Percentiles rank a stretch among this genome's conserved stretches.
These are phyloP conservation scores for Suhomyces kunorum DNA, from an alignment of 1,139 yeast species.

Conservation along the genomic window DNA sequence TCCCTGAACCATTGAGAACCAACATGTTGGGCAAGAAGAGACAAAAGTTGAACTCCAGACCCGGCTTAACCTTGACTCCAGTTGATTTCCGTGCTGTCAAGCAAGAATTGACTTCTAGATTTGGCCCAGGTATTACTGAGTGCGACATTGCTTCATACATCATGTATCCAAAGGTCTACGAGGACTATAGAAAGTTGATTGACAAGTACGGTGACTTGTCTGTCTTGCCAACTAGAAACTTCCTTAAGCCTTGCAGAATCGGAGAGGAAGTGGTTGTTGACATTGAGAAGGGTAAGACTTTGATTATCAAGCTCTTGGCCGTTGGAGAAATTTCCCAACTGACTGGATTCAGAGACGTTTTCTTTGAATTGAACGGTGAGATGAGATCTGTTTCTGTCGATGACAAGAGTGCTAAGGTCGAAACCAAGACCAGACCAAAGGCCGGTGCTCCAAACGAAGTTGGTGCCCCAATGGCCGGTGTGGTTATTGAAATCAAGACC, in stretches of 20 bases:
- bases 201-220: slow-evolving; percentile 90
- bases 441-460: slow-evolving; percentile 92
- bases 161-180: slow-evolving; percentile 98
- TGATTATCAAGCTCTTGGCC: slow-evolving; percentile 89
- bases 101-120: slow-evolving; percentile 69
- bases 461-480: slow-evolving; percentile 99
- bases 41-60: slow-evolving; percentile 83
- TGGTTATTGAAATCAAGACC: slow-evolving; percentile 89
- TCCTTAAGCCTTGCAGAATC: slow-evolving; percentile 81
- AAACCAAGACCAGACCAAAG: slow-evolving; percentile 83
- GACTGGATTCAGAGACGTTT: slow-evolving; percentile 93
- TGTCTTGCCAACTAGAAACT: slow-evolving; percentile 87
- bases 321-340: slow-evolving; percentile 83
- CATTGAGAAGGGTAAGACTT: slow-evolving; percentile 91
- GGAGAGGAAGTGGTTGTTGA: slow-evolving; percentile 89
- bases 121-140: slow-evolving; percentile 64
- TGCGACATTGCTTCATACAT: slow-evolving; percentile 91
- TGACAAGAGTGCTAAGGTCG: slow-evolving; percentile 84
- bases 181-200: slow-evolving; percentile 70
- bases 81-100: slow-evolving; percentile 71
- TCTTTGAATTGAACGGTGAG: slow-evolving; percentile 97
- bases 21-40: slow-evolving; percentile 83
- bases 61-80: slow-evolving; percentile 87
- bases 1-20: slow-evolving; percentile 97
- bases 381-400: slow-evolving; percentile 92